Conservation (phyloP, 257 asterid species). For the Forsythia viridissima region DNA sequence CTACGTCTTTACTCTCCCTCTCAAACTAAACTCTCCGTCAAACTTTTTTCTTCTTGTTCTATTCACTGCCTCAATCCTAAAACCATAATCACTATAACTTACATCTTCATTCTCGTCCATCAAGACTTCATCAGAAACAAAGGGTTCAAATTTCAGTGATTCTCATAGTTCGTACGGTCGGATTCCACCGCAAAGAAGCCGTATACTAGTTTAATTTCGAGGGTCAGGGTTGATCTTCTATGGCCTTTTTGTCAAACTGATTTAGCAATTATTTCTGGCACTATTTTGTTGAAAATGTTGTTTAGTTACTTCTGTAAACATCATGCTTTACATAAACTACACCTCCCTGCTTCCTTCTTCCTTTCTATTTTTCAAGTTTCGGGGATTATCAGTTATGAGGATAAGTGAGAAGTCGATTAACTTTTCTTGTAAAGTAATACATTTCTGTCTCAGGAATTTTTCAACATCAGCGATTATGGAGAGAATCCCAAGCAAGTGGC, state of each 20-base stretch:
- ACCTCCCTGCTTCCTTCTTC: background rate
- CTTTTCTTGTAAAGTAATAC: slow-evolving; percentile 13
- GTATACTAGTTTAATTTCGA: background rate
- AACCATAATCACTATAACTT: no score
- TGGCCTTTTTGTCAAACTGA: background rate
- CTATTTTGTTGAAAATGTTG: slow-evolving; percentile 8
- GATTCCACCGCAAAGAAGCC: no score
- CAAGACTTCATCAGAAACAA: no score
- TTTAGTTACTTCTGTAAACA: background rate
- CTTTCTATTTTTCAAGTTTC: background rate
- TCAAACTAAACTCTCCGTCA: no score
- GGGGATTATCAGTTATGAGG: background rate
- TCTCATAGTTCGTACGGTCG: no score
- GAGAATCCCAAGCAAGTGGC: slow-evolving; percentile 98
- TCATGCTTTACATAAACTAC: slow-evolving; percentile 3
- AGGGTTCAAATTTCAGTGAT: no score
- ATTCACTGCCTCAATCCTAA: no score
- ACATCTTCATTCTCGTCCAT: no score
- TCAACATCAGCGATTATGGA: slow-evolving; percentile 98
- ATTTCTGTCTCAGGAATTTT: slow-evolving; percentile 53
- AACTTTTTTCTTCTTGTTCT: no score
- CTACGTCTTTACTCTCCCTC: no score
- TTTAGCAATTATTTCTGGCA: background rate
- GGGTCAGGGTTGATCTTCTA: background rate
- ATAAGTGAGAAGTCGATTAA: background rate